Evolutionary conservation across 495 filamentous ascomycete genomes (phyloP), one percentile per base, ranked within the genome.

Genomic region (Lasiosphaeriaceae sp.): DNA sequence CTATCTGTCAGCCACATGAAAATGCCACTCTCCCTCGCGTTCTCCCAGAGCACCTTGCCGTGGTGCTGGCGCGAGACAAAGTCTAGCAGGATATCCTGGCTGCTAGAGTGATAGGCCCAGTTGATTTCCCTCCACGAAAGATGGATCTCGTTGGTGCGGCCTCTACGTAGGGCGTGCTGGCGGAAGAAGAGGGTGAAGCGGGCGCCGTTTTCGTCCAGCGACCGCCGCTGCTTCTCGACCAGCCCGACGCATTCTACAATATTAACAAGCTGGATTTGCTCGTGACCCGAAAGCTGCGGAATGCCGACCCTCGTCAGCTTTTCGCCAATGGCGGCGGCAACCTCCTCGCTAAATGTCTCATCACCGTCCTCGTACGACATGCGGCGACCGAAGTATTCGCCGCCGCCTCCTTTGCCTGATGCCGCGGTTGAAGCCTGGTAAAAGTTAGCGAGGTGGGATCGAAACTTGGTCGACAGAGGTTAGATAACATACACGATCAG

Each of bases 101-200:
- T 96, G 14, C 74, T 80, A 59, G 90, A 96, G 70, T 97, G 91
- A 61, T 87, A 93, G 20, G 93, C 95, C 92, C 93, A 97, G 47
- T 88, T 86, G 55, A 96, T 93, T 64, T 97, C 93, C 69, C 95
- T 79, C 90, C 92, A 99, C 4, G 89, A 88, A 60, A 97, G 83
- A 19, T 83, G 78, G 6, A 85, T 81, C 66, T 83, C 84, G 60
- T 80, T 82, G 8, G 82, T 75, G 64, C 85, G 80, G 24, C 79
- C 77, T 70, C 80, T 86, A 29, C 86, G 81, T 35, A 97, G 74
- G 54, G 85, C 86, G 67, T 94, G 86, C 59, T 96, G 90, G 16
- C 89, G 80, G 75, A 95, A 96, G 70, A 94, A 95, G 22, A 96
- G 77, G 70, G 96, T 81, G 71, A 90, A 97, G 37, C 89, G 82